Evolutionary conservation across 139 green algal species (phyloP).

Genomic region (Pseudopediastrum boryanum): DNA sequence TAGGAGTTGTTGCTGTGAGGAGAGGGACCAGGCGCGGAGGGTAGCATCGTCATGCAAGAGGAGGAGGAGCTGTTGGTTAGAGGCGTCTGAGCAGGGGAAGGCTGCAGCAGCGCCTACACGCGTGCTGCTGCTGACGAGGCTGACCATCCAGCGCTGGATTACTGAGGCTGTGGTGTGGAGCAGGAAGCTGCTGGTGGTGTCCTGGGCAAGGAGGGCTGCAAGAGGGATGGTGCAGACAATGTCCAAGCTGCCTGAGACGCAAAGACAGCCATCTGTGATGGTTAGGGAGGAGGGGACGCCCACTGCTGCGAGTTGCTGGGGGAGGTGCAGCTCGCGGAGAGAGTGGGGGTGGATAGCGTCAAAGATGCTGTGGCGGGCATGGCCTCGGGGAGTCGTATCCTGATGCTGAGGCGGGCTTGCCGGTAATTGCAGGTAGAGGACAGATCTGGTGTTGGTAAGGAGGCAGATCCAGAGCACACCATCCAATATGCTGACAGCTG

Average conservation of each 20-base stretch:
- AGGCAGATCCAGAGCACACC: constrained; percentile 3
- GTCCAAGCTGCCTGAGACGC: constrained; percentile 44
- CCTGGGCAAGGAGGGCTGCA: background rate
- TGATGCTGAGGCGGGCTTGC: background rate
- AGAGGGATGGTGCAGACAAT: constrained; percentile 36
- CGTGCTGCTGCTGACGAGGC: constrained; percentile 27
- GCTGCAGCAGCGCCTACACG: background rate
- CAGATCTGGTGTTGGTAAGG: constrained; percentile 20
- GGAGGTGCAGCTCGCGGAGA: constrained; percentile 30
- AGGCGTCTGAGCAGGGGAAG: background rate
- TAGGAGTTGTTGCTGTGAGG: constrained; percentile 17
- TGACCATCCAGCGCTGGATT: constrained; percentile 2
- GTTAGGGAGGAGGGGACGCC: constrained; percentile 45
- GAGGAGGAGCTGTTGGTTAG: constrained; percentile 32
- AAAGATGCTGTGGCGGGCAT: background rate
- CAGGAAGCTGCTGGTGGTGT: background rate
- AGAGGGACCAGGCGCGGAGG: constrained; percentile 41
- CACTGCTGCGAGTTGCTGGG: constrained; percentile 27
- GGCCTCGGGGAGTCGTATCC: background rate
- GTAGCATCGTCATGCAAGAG: constrained; percentile 49
- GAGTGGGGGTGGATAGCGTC: background rate
- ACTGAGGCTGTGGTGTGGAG: constrained; percentile 26
- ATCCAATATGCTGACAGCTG: background rate
- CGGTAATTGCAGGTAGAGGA: constrained; percentile 13
- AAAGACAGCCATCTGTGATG: constrained; percentile 14